phyloP scores from a whole-genome alignment of 2,329 filamentous ascomycete species.

The Sclerotiophoma versabilis region DNA sequence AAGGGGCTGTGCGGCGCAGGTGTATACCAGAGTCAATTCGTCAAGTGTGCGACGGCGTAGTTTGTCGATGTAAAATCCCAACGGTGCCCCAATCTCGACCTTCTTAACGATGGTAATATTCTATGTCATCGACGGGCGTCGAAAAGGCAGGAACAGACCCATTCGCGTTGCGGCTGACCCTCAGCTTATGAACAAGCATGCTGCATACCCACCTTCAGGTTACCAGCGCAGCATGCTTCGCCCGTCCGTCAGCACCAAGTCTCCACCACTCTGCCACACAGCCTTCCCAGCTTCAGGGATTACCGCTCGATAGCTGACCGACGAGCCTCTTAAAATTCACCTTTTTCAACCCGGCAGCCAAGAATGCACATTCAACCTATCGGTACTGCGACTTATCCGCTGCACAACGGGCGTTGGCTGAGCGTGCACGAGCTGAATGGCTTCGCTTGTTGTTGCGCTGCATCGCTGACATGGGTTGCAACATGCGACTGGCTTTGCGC shows the following conservation, averaged over 20 bases:
- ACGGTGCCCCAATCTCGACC: background rate
- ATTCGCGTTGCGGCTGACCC: conserved; percentile 13
- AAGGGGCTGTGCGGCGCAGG: background rate
- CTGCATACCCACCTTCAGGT: conserved; percentile 3
- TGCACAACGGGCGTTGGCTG: conserved; percentile 10
- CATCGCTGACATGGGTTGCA: background rate
- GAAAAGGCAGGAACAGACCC: conserved; percentile 1
- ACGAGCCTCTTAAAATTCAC: conserved; percentile 11
- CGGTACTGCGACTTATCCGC: background rate
- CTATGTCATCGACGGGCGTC: background rate
- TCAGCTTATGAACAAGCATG: conserved; percentile 11
- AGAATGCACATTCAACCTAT: background rate
- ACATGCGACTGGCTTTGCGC: background rate
- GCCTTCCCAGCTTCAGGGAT: conserved; percentile 12
- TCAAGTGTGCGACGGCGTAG: background rate
- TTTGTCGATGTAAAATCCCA: background rate
- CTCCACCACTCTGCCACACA: conserved; percentile 9
- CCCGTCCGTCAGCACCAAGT: conserved; percentile 16
- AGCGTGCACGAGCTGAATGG: conserved; percentile 13
- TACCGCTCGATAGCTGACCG: conserved; percentile 9
- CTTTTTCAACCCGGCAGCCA: background rate
- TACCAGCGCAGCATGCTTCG: conserved; percentile 9
- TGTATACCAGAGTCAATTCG: background rate
- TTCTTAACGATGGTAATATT: background rate
- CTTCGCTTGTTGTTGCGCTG: conserved; percentile 13